Conservation (phyloP, 495 filamentous ascomycete species). For the Penicillium chermesinum region DNA sequence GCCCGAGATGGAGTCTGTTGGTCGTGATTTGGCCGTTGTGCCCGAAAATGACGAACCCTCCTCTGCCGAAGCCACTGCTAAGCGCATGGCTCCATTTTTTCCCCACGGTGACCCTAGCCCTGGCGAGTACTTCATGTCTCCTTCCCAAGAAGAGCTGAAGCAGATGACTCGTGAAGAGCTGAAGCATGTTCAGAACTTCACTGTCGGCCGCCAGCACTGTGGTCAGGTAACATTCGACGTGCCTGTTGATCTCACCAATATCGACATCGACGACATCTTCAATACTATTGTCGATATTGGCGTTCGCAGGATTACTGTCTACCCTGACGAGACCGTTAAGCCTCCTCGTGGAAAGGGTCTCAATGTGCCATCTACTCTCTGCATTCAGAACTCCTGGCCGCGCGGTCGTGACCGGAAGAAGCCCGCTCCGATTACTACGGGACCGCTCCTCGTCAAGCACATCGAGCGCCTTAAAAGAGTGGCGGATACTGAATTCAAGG, state of each 20-base stretch:
- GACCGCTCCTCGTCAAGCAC: slow-evolving; percentile 67
- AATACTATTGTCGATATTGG: slow-evolving; percentile 67
- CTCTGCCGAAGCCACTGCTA: slow-evolving; percentile 21
- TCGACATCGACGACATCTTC: slow-evolving; percentile 67
- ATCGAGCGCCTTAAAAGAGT: slow-evolving; percentile 74
- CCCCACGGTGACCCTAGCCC: slow-evolving; percentile 51
- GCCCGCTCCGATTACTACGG: slow-evolving; percentile 49
- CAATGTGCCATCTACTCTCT: slow-evolving; percentile 83
- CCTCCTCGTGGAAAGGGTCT: slow-evolving; percentile 77
- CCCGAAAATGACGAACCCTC: slow-evolving; percentile 56
- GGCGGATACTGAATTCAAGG: slow-evolving; percentile 69
- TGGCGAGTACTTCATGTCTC: slow-evolving; percentile 82
- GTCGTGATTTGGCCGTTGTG: slow-evolving; percentile 72
- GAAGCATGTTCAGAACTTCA: slow-evolving; percentile 64
- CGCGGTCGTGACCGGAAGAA: slow-evolving; percentile 57
- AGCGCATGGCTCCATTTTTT: slow-evolving; percentile 23
- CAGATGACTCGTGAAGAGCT: slow-evolving; percentile 70
- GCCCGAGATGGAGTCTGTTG: slow-evolving; percentile 70
- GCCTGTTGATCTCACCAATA: slow-evolving; percentile 70
- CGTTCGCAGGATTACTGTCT: slow-evolving; percentile 77
- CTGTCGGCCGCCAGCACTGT: slow-evolving; percentile 73
- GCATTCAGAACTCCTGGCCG: slow-evolving; percentile 86
- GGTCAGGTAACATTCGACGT: slow-evolving; percentile 76
- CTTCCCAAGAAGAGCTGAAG: slow-evolving; percentile 61
- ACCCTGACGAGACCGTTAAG: slow-evolving; percentile 68